Conservation (phyloP, 352 stramenopile species). For the Pythium rhizo-oryzae region DNA sequence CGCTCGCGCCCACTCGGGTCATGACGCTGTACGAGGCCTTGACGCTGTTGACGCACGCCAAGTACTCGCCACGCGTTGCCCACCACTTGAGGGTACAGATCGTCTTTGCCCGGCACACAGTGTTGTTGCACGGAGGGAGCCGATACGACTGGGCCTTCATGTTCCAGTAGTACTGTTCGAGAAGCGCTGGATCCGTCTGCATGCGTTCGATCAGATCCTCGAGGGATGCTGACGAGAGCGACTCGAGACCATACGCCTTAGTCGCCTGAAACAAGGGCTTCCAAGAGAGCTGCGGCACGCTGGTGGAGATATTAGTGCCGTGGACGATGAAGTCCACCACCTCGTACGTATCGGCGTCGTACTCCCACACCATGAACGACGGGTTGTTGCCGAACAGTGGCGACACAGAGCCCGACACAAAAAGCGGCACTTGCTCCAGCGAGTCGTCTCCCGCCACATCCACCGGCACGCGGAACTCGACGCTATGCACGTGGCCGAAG, state of each 20-base stretch:
- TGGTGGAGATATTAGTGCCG: constrained; percentile 66
- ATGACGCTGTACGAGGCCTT: constrained; percentile 27
- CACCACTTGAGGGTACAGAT: constrained; percentile 83
- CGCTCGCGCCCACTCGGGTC: constrained; percentile 9
- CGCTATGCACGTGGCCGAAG: constrained; percentile 92
- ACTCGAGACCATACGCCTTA: constrained; percentile 57
- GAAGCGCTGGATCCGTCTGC: constrained; percentile 48
- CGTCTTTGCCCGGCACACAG: constrained; percentile 57
- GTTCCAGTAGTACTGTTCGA: constrained; percentile 82
- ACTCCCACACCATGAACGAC: constrained; percentile 89
- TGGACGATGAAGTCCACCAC: constrained; percentile 77
- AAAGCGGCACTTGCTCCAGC: constrained; percentile 57
- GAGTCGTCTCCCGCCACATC: constrained; percentile 31
- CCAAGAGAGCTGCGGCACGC: constrained; percentile 45
- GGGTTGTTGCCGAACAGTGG: constrained; percentile 91
- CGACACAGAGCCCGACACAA: constrained; percentile 84
- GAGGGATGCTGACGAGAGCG: constrained; percentile 48
- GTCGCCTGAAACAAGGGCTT: constrained; percentile 55
- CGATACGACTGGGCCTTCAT: constrained; percentile 78
- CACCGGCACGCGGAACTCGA: constrained; percentile 83
- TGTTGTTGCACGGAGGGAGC: constrained; percentile 41
- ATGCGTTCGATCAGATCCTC: constrained; percentile 50
- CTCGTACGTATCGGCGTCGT: constrained; percentile 64
- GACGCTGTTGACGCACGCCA: constrained; percentile 56
- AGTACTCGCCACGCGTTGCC: constrained; percentile 69